A percentile compares a stretch with the other conserved stretches of the same genome.
phyloP scores from a whole-genome alignment of 2,329 filamentous ascomycete genomes.

The Orbilia brochopaga region DNA sequence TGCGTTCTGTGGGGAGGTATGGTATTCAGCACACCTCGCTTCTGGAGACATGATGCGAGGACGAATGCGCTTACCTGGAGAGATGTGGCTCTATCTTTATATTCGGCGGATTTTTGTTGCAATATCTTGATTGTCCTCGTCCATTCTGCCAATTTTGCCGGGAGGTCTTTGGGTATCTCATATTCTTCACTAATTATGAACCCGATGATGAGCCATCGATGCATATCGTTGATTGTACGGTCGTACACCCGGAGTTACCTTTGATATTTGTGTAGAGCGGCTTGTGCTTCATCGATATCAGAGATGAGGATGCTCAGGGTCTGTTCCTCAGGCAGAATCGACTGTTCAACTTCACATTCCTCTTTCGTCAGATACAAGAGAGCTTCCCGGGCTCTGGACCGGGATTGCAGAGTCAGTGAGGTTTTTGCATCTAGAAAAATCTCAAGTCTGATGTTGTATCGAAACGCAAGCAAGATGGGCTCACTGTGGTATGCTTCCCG shows the following conservation, averaged over 20 bases:
- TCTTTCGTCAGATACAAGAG: conserved; percentile 66
- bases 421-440: not conserved
- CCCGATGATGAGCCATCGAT: conserved; percentile 3
- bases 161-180: conserved; percentile 63
- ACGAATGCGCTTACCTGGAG: conserved; percentile 55
- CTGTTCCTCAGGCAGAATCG: conserved; percentile 64
- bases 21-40: not conserved
- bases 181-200: conserved; percentile 20
- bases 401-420: not conserved
- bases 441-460: not conserved
- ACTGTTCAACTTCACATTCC: conserved; percentile 63
- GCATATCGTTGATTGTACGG: not conserved
- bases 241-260: conserved; percentile 13
- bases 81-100: conserved; percentile 64
- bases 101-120: conserved; percentile 70
- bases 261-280: conserved; percentile 29
- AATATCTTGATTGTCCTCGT: conserved; percentile 73
- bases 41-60: conserved; percentile 16
- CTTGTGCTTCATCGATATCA: conserved; percentile 59
- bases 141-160: conserved; percentile 75
- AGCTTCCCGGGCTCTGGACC: conserved; percentile 20
- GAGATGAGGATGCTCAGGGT: conserved; percentile 65
- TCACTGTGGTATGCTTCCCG: conserved; percentile 27
- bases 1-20: conserved; percentile 12
- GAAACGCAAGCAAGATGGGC: not conserved